Percentiles rank a stretch among this genome's conserved stretches.
Evolutionary conservation across 2,329 filamentous ascomycete species (phyloP).

Genomic region (Corinectria fuckeliana): DNA sequence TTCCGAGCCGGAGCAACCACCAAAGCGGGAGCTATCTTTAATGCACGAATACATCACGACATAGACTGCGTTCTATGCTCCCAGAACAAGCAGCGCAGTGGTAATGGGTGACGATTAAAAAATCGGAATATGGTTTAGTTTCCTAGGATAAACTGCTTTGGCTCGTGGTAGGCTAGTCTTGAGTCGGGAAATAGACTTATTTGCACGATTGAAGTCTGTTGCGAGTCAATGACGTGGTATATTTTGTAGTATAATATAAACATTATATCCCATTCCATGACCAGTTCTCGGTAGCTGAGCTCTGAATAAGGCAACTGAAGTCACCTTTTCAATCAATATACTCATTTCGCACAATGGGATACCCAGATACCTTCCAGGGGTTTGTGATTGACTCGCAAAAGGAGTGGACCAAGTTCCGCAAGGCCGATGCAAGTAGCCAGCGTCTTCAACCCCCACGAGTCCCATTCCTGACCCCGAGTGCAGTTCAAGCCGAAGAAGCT

Average conservation of each 20-base stretch:
- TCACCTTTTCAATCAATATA: neutral
- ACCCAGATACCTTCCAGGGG: conserved; percentile 52
- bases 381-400: conserved; percentile 52
- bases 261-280: too few species aligned
- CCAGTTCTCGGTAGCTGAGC: too few species aligned
- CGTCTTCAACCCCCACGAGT: neutral
- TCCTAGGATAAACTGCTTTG: neutral
- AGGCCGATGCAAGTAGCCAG: conserved; percentile 21
- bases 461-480: neutral
- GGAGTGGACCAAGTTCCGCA: conserved; percentile 50
- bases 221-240: neutral
- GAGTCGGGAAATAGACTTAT: neutral
- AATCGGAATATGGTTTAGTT: neutral
- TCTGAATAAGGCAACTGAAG: too few species aligned
- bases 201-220: neutral
- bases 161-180: neutral
- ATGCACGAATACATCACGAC: too few species aligned
- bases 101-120: neutral
- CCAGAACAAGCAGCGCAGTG: too few species aligned
- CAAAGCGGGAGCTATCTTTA: neutral
- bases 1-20: neutral
- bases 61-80: too few species aligned
- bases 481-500: conserved; percentile 48
- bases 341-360: conserved; percentile 46
- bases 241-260: too few species aligned